These are phyloP conservation scores for Brachypodium distachyon DNA, from an alignment of 202 grass and related monocot genomes.

Conservation along the genomic window DNA sequence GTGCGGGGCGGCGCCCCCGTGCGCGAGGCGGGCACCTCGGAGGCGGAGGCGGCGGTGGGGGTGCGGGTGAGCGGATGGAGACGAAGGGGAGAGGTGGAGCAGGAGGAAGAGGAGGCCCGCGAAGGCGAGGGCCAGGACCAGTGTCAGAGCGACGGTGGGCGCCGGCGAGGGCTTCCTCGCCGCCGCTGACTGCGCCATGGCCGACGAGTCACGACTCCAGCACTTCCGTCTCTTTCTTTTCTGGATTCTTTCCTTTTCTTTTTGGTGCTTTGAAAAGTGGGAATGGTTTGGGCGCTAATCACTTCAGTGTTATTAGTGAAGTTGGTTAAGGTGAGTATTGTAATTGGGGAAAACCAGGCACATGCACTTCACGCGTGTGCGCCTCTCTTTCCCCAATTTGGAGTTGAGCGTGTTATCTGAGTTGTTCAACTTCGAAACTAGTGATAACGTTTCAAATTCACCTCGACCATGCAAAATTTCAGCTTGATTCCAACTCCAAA, in stretches of 20 bases:
- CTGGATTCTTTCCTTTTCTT: background rate
- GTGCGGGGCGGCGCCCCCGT: background rate
- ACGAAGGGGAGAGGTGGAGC: slow-evolving; percentile 47
- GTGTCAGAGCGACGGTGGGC: slow-evolving; percentile 9
- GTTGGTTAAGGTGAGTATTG: no score
- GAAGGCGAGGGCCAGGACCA: slow-evolving; percentile 25
- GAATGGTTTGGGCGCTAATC: no score
- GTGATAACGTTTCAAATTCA: no score
- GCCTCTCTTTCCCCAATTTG: no score
- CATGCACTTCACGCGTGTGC: no score
- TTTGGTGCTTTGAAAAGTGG: background rate
- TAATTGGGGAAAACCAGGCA: no score
- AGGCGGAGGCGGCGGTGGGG: slow-evolving; percentile 76
- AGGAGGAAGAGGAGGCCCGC: slow-evolving; percentile 41
- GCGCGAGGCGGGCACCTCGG: slow-evolving; percentile 15
- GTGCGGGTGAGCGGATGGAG: slow-evolving; percentile 23
- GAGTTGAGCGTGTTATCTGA: no score
- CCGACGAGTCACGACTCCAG: background rate
- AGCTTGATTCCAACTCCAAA: no score
- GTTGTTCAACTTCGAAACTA: no score
- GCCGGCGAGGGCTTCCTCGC: slow-evolving; percentile 33
- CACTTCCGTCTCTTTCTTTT: background rate
- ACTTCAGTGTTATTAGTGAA: no score
- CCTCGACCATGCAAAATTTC: no score
- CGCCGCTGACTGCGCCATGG: slow-evolving; percentile 32